A percentile compares a stretch with the other conserved stretches of the same genome.
These are phyloP conservation scores for Saturnispora sanitii DNA, from an alignment of 805 yeast species.

Conservation along the genomic window DNA sequence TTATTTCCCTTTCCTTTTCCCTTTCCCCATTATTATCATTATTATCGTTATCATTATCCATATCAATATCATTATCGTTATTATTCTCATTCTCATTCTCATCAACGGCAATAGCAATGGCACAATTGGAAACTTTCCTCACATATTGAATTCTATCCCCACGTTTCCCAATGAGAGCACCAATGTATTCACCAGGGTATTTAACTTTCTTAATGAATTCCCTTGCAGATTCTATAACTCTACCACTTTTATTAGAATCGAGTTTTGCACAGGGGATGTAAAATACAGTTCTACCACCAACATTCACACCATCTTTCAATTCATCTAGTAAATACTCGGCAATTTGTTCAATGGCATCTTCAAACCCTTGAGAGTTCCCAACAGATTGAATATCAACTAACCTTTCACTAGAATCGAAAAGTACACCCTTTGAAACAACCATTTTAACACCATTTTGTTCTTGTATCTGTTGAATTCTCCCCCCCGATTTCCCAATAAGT, in stretches of 20 bases:
- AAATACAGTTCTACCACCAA: constrained; percentile 52
- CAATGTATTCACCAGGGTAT: constrained; percentile 76
- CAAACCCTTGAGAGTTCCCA: constrained; percentile 49
- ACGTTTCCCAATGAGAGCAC: constrained; percentile 79
- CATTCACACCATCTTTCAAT: constrained; percentile 36
- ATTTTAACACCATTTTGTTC: constrained; percentile 60
- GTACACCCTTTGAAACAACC: constrained; percentile 78
- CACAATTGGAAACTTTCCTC: constrained; percentile 67
- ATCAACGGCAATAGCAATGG: constrained; percentile 63
- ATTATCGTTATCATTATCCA: no score
- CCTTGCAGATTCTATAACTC: constrained; percentile 15
- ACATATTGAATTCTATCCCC: constrained; percentile 84
- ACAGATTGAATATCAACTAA: constrained; percentile 77
- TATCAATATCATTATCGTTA: no score
- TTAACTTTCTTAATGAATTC: constrained; percentile 35
- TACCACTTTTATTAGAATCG: constrained; percentile 2
- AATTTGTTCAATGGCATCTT: constrained; percentile 45
- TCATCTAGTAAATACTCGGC: constrained; percentile 70
- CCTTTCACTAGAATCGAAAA: constrained; percentile 76
- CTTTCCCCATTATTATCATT: no score
- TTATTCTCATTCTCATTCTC: no score
- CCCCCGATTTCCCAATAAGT: constrained; percentile 76
- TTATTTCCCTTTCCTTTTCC: constrained; percentile 56
- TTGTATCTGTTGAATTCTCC: constrained; percentile 70
- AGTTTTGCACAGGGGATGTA: constrained; percentile 41